Evolutionary conservation across 352 stramenopile species (phyloP).

Genomic region (Phytopythium litorale): DNA sequence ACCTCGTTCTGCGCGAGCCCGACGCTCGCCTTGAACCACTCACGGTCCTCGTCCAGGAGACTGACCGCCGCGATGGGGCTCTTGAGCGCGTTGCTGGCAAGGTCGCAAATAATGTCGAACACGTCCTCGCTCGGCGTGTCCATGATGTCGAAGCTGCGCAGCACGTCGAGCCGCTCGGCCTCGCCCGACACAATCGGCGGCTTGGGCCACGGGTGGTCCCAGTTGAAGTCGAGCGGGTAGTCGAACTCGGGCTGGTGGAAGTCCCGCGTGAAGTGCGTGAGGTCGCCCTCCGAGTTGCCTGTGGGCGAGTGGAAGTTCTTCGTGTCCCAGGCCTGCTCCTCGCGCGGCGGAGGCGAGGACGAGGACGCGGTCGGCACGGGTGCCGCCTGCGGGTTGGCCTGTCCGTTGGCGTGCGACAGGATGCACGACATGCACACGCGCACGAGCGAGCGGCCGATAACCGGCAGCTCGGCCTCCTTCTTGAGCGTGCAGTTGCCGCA

Average conservation of each 20-base stretch:
- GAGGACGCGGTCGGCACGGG: constrained; percentile 37
- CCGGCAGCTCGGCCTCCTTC: constrained; percentile 81
- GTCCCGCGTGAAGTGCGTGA: constrained; percentile 72
- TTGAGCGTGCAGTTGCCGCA: constrained; percentile 87
- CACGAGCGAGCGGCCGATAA: constrained; percentile 81
- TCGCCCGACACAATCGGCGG: constrained; percentile 67
- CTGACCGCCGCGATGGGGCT: constrained; percentile 83
- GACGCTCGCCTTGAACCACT: constrained; percentile 88
- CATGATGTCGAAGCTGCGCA: constrained; percentile 85
- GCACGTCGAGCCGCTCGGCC: constrained; percentile 65
- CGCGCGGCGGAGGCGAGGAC: constrained; percentile 36
- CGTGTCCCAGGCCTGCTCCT: constrained; percentile 60
- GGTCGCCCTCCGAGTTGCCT: constrained; percentile 70
- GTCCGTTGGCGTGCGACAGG: constrained; percentile 74
- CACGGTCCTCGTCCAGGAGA: constrained; percentile 80
- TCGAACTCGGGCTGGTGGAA: constrained; percentile 82
- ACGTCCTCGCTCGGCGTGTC: constrained; percentile 83
- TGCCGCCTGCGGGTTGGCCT: constrained; percentile 67
- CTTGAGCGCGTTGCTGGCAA: constrained; percentile 83
- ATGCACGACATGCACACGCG: constrained; percentile 90
- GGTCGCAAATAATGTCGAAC: constrained; percentile 88
- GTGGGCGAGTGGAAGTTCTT: constrained; percentile 84
- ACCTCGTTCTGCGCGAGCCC: constrained; percentile 84
- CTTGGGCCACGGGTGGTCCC: constrained; percentile 87
- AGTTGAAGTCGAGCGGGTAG: constrained; percentile 86